Evolutionary conservation across 129 eudicot genomes (phyloP), one percentile per base, ranked within the genome.

Genomic region (Calendula officinalis): DNA sequence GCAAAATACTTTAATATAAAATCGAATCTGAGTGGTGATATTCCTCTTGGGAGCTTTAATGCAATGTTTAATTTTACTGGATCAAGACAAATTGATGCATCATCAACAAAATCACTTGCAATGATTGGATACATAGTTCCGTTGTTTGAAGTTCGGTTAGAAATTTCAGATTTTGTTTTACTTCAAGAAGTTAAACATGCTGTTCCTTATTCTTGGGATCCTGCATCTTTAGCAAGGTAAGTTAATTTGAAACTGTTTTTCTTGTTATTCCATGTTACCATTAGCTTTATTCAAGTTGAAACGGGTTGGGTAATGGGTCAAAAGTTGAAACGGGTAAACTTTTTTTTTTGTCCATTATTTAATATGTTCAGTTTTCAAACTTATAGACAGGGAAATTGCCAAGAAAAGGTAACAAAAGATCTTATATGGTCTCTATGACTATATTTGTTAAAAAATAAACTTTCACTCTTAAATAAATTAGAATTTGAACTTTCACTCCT

Each of bases 1-100:
- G 85, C 94, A 66, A 66, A 63, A 60, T 64, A 82, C 77, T 91
- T 87, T 91, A 91, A 88, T 65, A 76, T 33, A 71, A 91, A 74
- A 77, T 83, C 98, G 3, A 67, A 75, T 70, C 63, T 91, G 27
- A 64, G 70, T 35, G 96, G 95, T 8, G 67, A 77, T 56, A 63
- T 88, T 54, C 98, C 98, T 16, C 95, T 92, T 48, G 98, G 98
- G 70, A 83, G 96, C 82, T 88, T 92, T 60, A 92, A 92, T 50
- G 81, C 96, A 49, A 88, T 92, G 98, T 92, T 92, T 62, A 92
- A 92, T 81, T 88, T 88, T 73, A 92, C 91, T 36, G 96, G 96
- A 13, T 85, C 83, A 46, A 77, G 89, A 87, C 95, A 79, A 75
- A 73, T 82, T 64, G 98, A 92, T 68, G 96, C 91, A 63, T 85